Percentiles rank a stretch among this genome's conserved stretches.
phyloP scores from a whole-genome alignment of 106 monocot species.

The Acorus gramineus region DNA sequence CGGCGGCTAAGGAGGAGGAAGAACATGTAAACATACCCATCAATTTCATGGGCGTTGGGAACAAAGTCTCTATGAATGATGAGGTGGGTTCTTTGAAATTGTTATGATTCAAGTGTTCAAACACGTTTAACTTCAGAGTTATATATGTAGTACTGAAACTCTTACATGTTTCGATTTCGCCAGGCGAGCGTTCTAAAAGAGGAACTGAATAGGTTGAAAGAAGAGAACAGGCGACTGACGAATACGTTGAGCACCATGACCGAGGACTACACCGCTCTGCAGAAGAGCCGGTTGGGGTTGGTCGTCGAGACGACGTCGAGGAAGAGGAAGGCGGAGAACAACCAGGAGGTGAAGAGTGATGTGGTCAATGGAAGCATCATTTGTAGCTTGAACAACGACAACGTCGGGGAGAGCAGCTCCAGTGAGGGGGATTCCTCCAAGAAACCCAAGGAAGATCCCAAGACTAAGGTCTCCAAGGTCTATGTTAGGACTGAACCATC shows the following conservation, averaged over 20 bases:
- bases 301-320: neutral
- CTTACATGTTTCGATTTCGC: neutral
- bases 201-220: conserved; percentile 27
- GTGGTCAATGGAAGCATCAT: neutral
- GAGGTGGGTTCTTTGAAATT: too few relatives aligned
- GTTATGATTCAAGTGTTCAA: neutral
- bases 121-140: conserved; percentile 3
- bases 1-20: too few relatives aligned
- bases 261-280: conserved; percentile 2
- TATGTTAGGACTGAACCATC: conserved; percentile 17
- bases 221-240: conserved; percentile 31
- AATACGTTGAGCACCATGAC: conserved; percentile 4
- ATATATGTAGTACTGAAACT: neutral
- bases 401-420: conserved; percentile 8
- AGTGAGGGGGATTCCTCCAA: conserved; percentile 4
- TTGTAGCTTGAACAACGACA: neutral
- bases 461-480: conserved; percentile 24
- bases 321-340: conserved; percentile 26
- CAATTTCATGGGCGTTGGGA: too few relatives aligned
- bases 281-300: neutral
- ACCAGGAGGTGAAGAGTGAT: neutral
- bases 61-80: too few relatives aligned
- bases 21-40: too few relatives aligned
- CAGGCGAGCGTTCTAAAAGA: conserved; percentile 14
- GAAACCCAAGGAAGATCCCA: conserved; percentile 1